Percentiles rank a stretch among this genome's conserved stretches.
Evolutionary conservation across 768 basidiomycete species (phyloP).

Genomic region (Boletus reticuloceps): DNA sequence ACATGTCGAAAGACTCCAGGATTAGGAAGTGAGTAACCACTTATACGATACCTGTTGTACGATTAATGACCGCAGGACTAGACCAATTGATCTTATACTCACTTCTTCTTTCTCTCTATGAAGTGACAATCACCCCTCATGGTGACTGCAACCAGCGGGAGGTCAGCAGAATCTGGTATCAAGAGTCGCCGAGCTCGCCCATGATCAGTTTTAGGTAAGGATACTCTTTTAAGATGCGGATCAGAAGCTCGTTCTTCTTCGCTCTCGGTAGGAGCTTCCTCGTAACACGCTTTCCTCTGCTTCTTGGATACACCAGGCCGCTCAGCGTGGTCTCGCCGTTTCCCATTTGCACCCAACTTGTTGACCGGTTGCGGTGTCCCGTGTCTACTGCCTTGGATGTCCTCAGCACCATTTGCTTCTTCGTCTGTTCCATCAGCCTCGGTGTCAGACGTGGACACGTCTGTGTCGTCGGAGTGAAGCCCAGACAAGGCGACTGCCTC

Average conservation of each 20-base stretch:
- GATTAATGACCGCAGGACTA: conserved; percentile 12
- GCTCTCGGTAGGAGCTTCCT: conserved; percentile 12
- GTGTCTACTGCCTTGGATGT: neutral
- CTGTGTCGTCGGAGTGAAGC: neutral
- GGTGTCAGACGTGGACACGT: conserved; percentile 1
- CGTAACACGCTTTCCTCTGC: conserved; percentile 1
- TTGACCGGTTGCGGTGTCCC: conserved; percentile 18
- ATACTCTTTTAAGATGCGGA: conserved; percentile 27
- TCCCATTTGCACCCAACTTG: conserved; percentile 5
- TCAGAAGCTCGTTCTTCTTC: conserved; percentile 19
- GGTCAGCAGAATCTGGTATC: conserved; percentile 21
- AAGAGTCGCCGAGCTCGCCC: conserved; percentile 34
- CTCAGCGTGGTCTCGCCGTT: conserved; percentile 3
- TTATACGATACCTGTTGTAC: conserved; percentile 34
- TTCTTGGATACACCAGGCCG: conserved; percentile 4
- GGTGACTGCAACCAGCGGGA: conserved; percentile 42
- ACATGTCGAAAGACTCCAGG: conserved; percentile 38
- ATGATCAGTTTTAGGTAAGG: conserved; percentile 31
- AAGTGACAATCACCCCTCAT: conserved; percentile 48
- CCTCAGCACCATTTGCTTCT: neutral
- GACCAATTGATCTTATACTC: conserved; percentile 8
- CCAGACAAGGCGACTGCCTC: neutral
- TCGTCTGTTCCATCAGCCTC: conserved; percentile 6
- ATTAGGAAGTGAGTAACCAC: conserved; percentile 38
- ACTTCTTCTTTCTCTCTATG: conserved; percentile 34